These are phyloP conservation scores for Pleurotus giganteus DNA, from an alignment of 768 basidiomycete genomes.

Conservation along the genomic window DNA sequence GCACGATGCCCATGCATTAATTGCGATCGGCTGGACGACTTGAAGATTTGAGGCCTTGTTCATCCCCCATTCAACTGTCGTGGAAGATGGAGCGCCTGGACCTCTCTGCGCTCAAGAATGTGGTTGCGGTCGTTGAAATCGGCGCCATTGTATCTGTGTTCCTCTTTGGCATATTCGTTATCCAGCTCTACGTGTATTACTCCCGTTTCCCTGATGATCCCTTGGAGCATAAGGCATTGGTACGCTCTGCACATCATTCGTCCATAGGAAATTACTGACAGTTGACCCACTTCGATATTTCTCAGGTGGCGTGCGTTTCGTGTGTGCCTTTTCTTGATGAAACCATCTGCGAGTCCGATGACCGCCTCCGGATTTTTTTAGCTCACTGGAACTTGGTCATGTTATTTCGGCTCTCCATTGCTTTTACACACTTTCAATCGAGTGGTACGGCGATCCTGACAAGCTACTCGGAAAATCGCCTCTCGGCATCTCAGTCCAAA, in stretches of 20 bases:
- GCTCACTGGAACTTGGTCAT: conserved; percentile 26
- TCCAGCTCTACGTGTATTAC: conserved; percentile 23
- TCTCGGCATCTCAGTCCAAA: conserved; percentile 17
- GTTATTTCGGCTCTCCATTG: conserved; percentile 24
- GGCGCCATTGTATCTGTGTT: conserved; percentile 23
- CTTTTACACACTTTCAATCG: conserved; percentile 29
- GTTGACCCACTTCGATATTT: neutral
- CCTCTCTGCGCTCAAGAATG: conserved; percentile 7
- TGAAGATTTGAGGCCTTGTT: too few species aligned
- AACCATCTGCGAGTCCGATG: neutral
- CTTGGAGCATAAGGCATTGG: conserved; percentile 19
- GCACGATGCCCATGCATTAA: neutral
- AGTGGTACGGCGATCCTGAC: conserved; percentile 20
- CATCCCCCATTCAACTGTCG: neutral
- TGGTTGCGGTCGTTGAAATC: conserved; percentile 23
- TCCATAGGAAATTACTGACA: neutral
- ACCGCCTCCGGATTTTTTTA: conserved; percentile 1
- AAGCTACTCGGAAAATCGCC: conserved; percentile 17
- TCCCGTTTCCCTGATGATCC: conserved; percentile 20
- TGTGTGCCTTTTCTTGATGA: neutral
- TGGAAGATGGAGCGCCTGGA: neutral
- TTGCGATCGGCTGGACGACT: too few species aligned
- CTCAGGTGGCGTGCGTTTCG: conserved; percentile 9
- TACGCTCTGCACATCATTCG: conserved; percentile 2
- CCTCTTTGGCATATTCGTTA: conserved; percentile 24